Evolutionary conservation across 164 flowering plant genomes (phyloP).

Genomic region (Magnolia changhungtana): DNA sequence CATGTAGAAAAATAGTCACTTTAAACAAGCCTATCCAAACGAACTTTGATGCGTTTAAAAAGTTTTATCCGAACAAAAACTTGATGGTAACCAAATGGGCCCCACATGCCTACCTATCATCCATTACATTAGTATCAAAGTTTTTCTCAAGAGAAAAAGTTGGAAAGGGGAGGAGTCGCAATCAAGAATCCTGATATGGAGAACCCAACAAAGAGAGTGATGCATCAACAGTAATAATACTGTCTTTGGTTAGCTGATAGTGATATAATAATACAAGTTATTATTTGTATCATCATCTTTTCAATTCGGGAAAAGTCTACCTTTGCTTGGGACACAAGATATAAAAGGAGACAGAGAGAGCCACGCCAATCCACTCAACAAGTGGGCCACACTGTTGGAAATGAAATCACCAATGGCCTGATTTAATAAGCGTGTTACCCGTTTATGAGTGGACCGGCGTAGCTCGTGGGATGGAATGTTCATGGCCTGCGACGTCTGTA

Average conservation of each 20-base stretch:
- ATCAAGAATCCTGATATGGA: conserved; percentile 17
- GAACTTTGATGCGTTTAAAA: no score
- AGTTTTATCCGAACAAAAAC: no score
- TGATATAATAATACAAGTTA: neutral
- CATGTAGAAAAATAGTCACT: no score
- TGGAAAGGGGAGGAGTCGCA: conserved; percentile 10
- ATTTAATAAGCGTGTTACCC: neutral
- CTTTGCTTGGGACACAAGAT: neutral
- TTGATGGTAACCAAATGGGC: no score
- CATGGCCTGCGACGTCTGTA: no score
- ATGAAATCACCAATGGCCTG: neutral
- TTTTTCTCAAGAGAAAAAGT: no score
- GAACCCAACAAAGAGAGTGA: conserved; percentile 19
- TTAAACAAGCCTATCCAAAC: no score
- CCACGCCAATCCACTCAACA: neutral
- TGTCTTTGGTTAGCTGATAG: conserved; percentile 5
- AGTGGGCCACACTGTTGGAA: neutral
- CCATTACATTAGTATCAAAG: no score
- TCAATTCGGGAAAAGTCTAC: neutral
- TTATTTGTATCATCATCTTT: neutral
- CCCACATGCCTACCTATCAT: no score
- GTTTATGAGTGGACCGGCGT: no score
- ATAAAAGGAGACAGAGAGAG: neutral
- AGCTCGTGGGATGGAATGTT: no score
- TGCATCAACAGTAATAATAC: conserved; percentile 17